Evolutionary conservation across 1,284 basidiomycete genomes (phyloP).

Genomic region (Leccinum griseonigrum): DNA sequence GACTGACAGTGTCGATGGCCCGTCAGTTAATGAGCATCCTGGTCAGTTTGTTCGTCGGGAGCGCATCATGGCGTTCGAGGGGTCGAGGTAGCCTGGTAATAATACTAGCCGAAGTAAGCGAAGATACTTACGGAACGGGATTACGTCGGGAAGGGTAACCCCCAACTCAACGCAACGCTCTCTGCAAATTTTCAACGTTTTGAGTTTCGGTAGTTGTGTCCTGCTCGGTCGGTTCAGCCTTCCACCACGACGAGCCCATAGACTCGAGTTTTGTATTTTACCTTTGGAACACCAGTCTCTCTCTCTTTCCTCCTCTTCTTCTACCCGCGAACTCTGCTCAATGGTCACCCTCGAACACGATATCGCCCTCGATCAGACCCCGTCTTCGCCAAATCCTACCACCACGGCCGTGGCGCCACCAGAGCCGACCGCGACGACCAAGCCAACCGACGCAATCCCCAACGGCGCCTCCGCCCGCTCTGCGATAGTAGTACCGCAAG

Average conservation of each 20-base stretch:
- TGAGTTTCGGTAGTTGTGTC: conserved; percentile 7
- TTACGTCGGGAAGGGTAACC: conserved; percentile 24
- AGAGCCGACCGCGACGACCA: conserved; percentile 3
- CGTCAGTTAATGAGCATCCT: conserved; percentile 2
- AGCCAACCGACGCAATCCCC: conserved; percentile 6
- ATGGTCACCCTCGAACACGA: conserved; percentile 28
- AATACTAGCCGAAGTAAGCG: conserved; percentile 14
- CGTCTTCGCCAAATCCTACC: conserved; percentile 4
- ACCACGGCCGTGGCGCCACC: conserved; percentile 4
- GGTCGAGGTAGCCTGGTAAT: conserved; percentile 1
- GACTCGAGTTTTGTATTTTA: conserved; percentile 25
- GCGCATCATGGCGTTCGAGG: not conserved
- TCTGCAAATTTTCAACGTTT: conserved; percentile 29
- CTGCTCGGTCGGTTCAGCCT: conserved; percentile 4
- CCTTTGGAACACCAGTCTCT: not conserved
- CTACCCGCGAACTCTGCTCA: conserved; percentile 4
- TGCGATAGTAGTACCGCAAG: conserved; percentile 31
- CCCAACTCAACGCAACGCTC: conserved; percentile 17
- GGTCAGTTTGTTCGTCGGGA: not conserved
- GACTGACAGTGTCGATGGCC: conserved; percentile 1
- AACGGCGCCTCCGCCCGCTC: conserved; percentile 16
- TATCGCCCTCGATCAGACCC: conserved; percentile 26
- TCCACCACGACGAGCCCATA: conserved; percentile 4
- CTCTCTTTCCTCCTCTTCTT: conserved; percentile 1
- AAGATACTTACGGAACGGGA: conserved; percentile 17